phyloP scores from a whole-genome alignment of 495 filamentous ascomycete genomes.

The Aspergillus affinis region DNA sequence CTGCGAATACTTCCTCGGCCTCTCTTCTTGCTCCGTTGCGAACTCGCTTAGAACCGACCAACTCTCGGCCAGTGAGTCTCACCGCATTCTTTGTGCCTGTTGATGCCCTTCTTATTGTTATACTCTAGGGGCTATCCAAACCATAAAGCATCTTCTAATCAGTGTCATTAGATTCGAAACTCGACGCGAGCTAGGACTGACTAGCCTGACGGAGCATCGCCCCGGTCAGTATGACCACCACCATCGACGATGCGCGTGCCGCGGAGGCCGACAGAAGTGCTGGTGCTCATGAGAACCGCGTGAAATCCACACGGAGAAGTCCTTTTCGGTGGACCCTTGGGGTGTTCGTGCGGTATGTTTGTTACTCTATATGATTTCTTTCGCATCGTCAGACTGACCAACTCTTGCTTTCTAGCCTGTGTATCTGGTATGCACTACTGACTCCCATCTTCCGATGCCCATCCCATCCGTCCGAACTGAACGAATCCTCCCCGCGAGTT shows the following conservation, averaged over 20 bases:
- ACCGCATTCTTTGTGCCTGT: neutral
- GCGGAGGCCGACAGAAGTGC: slow-evolving; percentile 22
- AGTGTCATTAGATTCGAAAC: neutral
- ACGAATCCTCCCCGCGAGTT: slow-evolving; percentile 68
- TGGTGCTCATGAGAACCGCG: slow-evolving; percentile 9
- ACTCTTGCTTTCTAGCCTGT: slow-evolving; percentile 52
- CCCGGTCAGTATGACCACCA: slow-evolving; percentile 22
- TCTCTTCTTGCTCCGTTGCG: no score
- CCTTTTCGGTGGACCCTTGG: slow-evolving; percentile 54
- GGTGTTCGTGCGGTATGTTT: slow-evolving; percentile 59
- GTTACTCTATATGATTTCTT: slow-evolving; percentile 2
- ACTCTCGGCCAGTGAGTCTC: neutral
- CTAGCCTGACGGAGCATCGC: neutral
- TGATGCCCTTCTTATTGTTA: neutral
- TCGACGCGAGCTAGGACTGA: neutral
- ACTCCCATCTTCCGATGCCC: slow-evolving; percentile 85
- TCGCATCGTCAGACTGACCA: slow-evolving; percentile 3
- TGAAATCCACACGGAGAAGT: slow-evolving; percentile 29
- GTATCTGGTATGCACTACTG: slow-evolving; percentile 81
- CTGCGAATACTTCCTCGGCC: neutral
- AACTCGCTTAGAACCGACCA: neutral
- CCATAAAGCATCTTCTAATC: neutral
- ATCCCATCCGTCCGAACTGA: slow-evolving; percentile 60
- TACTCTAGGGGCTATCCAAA: neutral
- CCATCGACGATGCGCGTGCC: slow-evolving; percentile 32